Evolutionary conservation across 495 filamentous ascomycete species (phyloP), one percentile per base, ranked within the genome.

Genomic region (Articulospora tetracladia): DNA sequence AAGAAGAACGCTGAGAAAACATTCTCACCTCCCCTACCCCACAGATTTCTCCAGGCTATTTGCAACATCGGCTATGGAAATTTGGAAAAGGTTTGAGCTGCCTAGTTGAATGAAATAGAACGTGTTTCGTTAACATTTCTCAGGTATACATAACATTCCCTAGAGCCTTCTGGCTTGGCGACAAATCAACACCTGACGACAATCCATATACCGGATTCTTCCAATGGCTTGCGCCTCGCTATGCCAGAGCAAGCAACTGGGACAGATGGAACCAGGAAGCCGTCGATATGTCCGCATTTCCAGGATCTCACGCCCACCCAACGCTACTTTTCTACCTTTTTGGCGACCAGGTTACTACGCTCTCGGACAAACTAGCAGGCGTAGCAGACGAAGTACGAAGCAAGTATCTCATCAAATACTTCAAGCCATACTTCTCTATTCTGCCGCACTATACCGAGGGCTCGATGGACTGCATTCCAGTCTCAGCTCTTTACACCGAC

Each of bases 261-360:
- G 24, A 76, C 11, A 66, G 74, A 13, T 96, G 91, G 91, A 86
- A 86, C 64, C 89, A 92, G 74, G 89, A 94, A 75, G 78, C 80
- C 62, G 75, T 97, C 60, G 92, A 93, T 57, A 77, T 98, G 30
- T 83, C 87, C 46, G 82, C 88, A 2, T 77, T 96, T 20, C 79
- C 83, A 0, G 60, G 65, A 0, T 67, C 76, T 0, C 80, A 73
- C 64, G 79, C 86, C 3, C 93, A 96, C 30, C 90, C 94, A 13
- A 97, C 92, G 1, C 79, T 98, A 20, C 81, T 98, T 24, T 98
- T 95, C 79, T 98, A 98, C 78, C 86, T 86, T 60, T 92, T 88
- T 67, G 94, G 93, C 7, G 75, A 72, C 56, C 80, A 81, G 69
- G 85, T 75, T 22, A 68, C 66, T 61, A 76, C 71, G 61, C 68